Percentiles rank a stretch among this genome's conserved stretches.
Evolutionary conservation across 257 asterid species (phyloP).

Genomic region (Cruciata laevipes): DNA sequence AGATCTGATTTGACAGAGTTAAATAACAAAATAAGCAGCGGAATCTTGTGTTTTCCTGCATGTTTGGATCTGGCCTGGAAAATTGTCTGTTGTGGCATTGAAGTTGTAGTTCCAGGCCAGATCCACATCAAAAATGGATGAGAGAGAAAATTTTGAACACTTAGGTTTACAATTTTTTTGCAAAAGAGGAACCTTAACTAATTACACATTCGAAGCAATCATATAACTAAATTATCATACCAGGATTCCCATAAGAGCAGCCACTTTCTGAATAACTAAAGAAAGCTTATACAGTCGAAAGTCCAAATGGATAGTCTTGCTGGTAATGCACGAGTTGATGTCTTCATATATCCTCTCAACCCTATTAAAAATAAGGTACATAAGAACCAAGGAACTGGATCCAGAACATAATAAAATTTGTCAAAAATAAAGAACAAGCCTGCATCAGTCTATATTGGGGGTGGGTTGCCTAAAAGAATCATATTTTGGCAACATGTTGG

Average conservation of each 20-base stretch:
- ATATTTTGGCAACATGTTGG: background rate
- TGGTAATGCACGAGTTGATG: slow-evolving; percentile 44
- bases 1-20: background rate
- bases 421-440: background rate
- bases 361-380: slow-evolving; percentile 38
- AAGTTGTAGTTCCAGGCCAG: too few relatives aligned
- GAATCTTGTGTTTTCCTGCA: too few relatives aligned
- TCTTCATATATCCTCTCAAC: slow-evolving; percentile 74
- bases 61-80: too few relatives aligned
- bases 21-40: slow-evolving; percentile 5
- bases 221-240: slow-evolving; percentile 28
- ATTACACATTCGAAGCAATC: background rate
- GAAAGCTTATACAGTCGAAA: slow-evolving; percentile 64
- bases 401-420: slow-evolving; percentile 1
- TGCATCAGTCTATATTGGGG: too few relatives aligned
- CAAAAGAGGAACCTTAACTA: background rate
- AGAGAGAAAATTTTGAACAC: background rate
- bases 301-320: slow-evolving; percentile 44
- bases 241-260: slow-evolving; percentile 89
- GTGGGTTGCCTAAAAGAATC: background rate
- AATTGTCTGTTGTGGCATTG: too few relatives aligned
- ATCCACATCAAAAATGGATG: too few relatives aligned
- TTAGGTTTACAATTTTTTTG: background rate
- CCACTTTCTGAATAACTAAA: slow-evolving; percentile 77
- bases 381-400: slow-evolving; percentile 4